Evolutionary conservation across 2,329 filamentous ascomycete species (phyloP), one percentile per base, ranked within the genome.

Genomic region (Exophiala xenobiotica): DNA sequence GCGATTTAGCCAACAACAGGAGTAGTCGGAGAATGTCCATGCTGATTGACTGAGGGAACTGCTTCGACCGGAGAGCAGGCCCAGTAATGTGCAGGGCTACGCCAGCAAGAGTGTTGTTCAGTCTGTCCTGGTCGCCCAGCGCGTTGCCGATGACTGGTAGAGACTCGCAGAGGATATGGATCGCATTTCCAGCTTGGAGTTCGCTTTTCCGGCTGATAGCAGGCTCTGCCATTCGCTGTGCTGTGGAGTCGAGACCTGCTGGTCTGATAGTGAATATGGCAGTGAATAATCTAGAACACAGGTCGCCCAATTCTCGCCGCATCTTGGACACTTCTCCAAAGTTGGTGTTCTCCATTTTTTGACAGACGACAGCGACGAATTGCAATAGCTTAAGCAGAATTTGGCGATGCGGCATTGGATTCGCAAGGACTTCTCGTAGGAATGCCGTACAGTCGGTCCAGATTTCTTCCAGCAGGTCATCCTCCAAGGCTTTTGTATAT

Each of bases 391-490:
- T 84, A 5, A 93, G 88, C 31, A 99, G 71, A 6, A 91, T 92
- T 65, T 96, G 91, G 49, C 93, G 80, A 71, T 99, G 92, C 2
- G 93, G 93, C 64, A 99, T 90, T 1, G 93, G 95, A 64, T 99
- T 99, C 19, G 86, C 84, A 22, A 99, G 77, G 22, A 99, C 80
- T 66, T 99, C 95, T 57, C 85, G 87, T 54, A 97, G 70, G 68
- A 99, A 99, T 0, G 86, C 82, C 63, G 91, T 90, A 67, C 92
- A 99, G 66, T 99, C 92, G 33, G 85, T 79, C 93, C 93, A 99
- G 42, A 99, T 96, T 70, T 99, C 93, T 63, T 99, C 93, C 80
- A 96, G 92, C 12, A 93, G 88, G 73, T 99, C 93, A 63, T 99
- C 93, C 64, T 99, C 93, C 9, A 97, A 77, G 0, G 91, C 93